Conservation (phyloP, 2,329 filamentous ascomycete species). For the Arthrinium phaeospermum region DNA sequence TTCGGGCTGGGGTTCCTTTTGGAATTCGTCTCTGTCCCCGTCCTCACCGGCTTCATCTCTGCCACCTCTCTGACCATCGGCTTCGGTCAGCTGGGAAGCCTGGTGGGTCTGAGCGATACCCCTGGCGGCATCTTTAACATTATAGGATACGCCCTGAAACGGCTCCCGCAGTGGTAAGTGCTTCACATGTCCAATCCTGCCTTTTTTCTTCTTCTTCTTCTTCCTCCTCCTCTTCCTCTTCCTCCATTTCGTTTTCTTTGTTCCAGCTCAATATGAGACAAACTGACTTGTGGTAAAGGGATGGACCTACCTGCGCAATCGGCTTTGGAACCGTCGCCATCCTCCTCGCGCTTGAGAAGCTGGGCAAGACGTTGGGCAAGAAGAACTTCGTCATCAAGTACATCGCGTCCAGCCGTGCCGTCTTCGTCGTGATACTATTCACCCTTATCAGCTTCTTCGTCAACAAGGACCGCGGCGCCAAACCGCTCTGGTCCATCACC, state of each 20-base stretch:
- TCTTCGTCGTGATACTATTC: conserved; percentile 65
- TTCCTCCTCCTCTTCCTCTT: no score
- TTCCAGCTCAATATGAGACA: no score
- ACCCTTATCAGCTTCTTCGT: conserved; percentile 68
- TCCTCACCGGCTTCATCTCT: conserved; percentile 69
- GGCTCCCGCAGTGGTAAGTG: conserved; percentile 52
- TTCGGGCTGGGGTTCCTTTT: conserved; percentile 69
- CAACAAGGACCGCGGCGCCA: conserved; percentile 56
- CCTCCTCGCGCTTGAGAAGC: conserved; percentile 60
- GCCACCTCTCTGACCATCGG: conserved; percentile 70
- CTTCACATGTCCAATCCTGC: neutral
- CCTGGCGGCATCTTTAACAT: conserved; percentile 58
- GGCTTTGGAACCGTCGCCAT: conserved; percentile 63
- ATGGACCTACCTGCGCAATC: conserved; percentile 63
- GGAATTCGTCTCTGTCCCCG: conserved; percentile 69
- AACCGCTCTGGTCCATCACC: conserved; percentile 62
- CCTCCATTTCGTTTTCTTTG: no score
- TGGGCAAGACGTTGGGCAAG: conserved; percentile 64
- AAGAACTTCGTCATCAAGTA: conserved; percentile 64
- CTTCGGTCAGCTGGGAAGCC: conserved; percentile 66
- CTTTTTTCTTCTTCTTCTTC: no score
- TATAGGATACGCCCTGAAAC: conserved; percentile 62
- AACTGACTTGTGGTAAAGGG: conserved; percentile 36
- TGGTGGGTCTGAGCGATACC: conserved; percentile 61
- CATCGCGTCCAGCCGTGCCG: conserved; percentile 64